These are phyloP conservation scores for Tillandsia leiboldiana DNA, from an alignment of 176 grass and related monocot genomes.

Conservation along the genomic window DNA sequence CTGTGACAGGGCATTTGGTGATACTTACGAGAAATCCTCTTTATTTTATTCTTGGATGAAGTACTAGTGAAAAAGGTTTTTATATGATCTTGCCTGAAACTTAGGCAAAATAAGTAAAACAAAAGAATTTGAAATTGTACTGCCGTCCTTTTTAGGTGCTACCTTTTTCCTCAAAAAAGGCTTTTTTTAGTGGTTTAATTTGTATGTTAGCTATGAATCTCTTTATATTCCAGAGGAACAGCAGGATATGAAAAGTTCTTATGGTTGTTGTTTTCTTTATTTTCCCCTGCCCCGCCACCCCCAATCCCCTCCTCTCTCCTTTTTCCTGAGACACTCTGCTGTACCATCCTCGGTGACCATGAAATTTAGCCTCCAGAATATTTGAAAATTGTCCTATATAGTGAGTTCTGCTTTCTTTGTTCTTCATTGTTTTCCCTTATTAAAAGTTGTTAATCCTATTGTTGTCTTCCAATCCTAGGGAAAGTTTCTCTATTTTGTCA, in stretches of 20 bases:
- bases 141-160: no score
- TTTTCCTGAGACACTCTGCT: not conserved
- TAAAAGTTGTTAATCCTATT: no score
- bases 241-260: not conserved
- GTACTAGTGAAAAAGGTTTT: no score
- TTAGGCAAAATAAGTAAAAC: no score
- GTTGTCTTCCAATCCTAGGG: no score
- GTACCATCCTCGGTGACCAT: not conserved
- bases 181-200: not conserved
- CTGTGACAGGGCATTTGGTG: not conserved
- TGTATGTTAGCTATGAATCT: not conserved
- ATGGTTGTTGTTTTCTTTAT: not conserved
- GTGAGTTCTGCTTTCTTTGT: no score
- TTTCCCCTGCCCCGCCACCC: not conserved
- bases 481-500: no score
- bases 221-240: not conserved
- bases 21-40: no score
- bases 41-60: no score
- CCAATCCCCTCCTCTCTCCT: not conserved
- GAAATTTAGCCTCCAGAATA: not conserved
- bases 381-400: not conserved
- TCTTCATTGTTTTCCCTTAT: no score
- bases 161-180: not conserved
- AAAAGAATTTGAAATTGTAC: no score
- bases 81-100: no score